Conservation (phyloP, 1,284 basidiomycete species). For the Fomitopsis betulina region DNA sequence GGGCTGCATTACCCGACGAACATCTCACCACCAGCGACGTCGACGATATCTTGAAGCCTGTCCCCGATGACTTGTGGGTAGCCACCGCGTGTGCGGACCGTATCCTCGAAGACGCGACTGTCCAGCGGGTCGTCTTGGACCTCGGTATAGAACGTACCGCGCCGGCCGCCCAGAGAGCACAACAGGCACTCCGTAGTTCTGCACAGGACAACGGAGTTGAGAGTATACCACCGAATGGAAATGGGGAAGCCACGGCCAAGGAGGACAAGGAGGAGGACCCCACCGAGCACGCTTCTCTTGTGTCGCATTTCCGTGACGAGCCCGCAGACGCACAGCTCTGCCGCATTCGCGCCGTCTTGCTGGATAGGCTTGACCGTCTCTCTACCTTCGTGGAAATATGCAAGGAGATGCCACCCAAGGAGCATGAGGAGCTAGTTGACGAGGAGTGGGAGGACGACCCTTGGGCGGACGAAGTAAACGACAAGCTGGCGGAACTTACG, state of each 20-base stretch:
- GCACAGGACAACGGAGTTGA: conserved; percentile 22
- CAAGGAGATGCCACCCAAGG: conserved; percentile 31
- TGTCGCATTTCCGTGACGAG: conserved; percentile 46
- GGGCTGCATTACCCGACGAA: conserved; percentile 51
- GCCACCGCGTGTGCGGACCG: conserved; percentile 68
- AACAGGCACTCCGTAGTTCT: conserved; percentile 26
- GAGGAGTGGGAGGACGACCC: conserved; percentile 79
- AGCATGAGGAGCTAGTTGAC: conserved; percentile 31
- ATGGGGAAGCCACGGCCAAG: not conserved
- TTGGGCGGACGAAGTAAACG: conserved; percentile 53
- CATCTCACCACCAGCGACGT: conserved; percentile 49
- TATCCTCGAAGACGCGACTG: conserved; percentile 49
- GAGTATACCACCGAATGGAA: not conserved
- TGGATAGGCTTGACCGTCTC: conserved; percentile 60
- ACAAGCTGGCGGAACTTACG: conserved; percentile 15
- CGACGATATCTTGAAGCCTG: conserved; percentile 40
- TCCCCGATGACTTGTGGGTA: conserved; percentile 70
- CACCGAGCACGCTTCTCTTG: conserved; percentile 27
- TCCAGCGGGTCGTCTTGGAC: conserved; percentile 55
- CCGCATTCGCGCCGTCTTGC: conserved; percentile 53
- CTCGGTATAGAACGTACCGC: conserved; percentile 58
- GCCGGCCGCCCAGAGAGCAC: conserved; percentile 42
- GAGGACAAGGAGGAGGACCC: conserved; percentile 7
- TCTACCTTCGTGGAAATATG: conserved; percentile 64
- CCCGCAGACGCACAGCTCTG: conserved; percentile 61